Conservation (phyloP, 164 flowering plant genomes). For the Tetracentron sinense region DNA sequence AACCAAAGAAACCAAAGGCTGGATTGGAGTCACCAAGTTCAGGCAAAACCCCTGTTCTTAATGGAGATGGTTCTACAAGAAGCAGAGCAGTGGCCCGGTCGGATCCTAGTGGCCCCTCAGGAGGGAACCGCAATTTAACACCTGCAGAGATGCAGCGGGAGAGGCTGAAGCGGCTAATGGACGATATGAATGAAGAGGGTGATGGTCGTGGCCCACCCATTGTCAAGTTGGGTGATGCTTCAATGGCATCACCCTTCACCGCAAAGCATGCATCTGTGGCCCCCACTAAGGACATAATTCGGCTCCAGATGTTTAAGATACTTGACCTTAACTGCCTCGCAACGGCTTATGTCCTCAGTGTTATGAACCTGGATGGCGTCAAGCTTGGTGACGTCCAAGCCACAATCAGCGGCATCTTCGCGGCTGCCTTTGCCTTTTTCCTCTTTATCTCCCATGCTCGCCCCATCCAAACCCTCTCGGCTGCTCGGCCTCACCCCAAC, state of each 20-base stretch:
- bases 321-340: slow-evolving; percentile 98
- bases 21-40: slow-evolving; percentile 24
- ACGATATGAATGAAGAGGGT: slow-evolving; percentile 83
- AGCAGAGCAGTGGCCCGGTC: slow-evolving; percentile 27
- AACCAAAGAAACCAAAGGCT: slow-evolving; percentile 61
- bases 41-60: slow-evolving; percentile 21
- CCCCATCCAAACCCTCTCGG: slow-evolving; percentile 80
- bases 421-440: slow-evolving; percentile 97
- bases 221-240: slow-evolving; percentile 95
- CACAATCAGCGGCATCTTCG: slow-evolving; percentile 89
- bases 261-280: slow-evolving; percentile 97
- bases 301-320: slow-evolving; percentile 99
- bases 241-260: slow-evolving; percentile 98
- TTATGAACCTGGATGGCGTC: slow-evolving; percentile 91
- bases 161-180: slow-evolving; percentile 78
- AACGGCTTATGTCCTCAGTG: slow-evolving; percentile 94
- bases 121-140: slow-evolving; percentile 53
- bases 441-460: slow-evolving; percentile 94
- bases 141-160: slow-evolving; percentile 72
- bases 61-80: slow-evolving; percentile 51
- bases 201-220: slow-evolving; percentile 78
- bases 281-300: slow-evolving; percentile 84
- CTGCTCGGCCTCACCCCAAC: slow-evolving; percentile 83
- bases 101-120: slow-evolving; percentile 30
- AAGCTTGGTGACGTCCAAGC: slow-evolving; percentile 97